Evolutionary conservation across 2,329 filamentous ascomycete species (phyloP).

Genomic region (Niveomyces coronatus): DNA sequence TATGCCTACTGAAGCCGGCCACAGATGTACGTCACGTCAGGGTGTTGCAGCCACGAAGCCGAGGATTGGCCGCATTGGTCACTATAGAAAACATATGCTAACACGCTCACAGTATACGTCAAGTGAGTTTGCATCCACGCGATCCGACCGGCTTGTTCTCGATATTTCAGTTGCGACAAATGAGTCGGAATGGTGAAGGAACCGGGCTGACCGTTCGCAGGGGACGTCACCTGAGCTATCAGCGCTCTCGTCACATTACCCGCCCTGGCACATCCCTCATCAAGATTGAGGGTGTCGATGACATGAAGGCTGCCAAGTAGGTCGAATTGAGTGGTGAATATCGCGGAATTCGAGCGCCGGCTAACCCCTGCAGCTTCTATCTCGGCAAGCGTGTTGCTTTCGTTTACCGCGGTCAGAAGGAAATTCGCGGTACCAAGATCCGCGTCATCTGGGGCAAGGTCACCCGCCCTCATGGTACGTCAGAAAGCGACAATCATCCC

Average conservation of each 20-base stretch:
- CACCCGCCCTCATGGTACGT: constrained; percentile 80
- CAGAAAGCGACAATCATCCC: background rate
- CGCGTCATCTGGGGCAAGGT: constrained; percentile 99
- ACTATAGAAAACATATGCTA: constrained; percentile 21
- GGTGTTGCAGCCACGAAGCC: too few species aligned
- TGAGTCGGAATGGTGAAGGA: constrained; percentile 1
- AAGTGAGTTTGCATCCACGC: constrained; percentile 54
- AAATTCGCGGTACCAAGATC: constrained; percentile 97
- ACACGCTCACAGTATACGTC: constrained; percentile 62
- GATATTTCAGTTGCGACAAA: constrained; percentile 10
- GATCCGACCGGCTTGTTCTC: constrained; percentile 15
- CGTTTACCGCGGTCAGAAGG: constrained; percentile 92
- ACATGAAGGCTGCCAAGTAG: constrained; percentile 79
- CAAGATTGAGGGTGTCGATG: constrained; percentile 97
- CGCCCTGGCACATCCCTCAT: constrained; percentile 88
- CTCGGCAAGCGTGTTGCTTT: constrained; percentile 97
- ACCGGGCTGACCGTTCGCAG: constrained; percentile 31
- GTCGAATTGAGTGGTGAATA: too few species aligned
- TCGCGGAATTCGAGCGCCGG: background rate
- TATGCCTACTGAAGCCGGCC: constrained; percentile 81
- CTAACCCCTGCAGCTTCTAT: constrained; percentile 61
- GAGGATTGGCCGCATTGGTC: too few species aligned
- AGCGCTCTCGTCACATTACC: constrained; percentile 86
- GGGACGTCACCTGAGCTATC: constrained; percentile 97
- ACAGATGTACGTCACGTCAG: constrained; percentile 62